Evolutionary conservation across 495 filamentous ascomycete genomes (phyloP).

Genomic region (Umbilicaria muhlenbergii): DNA sequence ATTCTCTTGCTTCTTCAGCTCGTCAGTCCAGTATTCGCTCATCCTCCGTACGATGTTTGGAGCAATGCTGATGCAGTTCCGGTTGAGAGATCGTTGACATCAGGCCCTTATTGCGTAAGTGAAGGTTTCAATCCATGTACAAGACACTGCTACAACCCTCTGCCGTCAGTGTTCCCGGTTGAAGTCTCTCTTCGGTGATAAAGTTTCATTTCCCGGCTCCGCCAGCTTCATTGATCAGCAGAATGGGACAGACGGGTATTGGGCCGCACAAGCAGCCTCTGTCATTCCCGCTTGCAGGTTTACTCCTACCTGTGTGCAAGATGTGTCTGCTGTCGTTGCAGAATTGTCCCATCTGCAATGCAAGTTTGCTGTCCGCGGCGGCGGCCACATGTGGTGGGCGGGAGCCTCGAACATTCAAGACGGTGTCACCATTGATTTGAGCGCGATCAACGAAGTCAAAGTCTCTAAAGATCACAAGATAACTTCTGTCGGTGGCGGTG

Average conservation of each 20-base stretch:
- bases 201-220: slow-evolving; percentile 1
- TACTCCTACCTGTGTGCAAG: background rate
- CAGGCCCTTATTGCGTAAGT: too few species aligned
- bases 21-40: too few species aligned
- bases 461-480: slow-evolving; percentile 1
- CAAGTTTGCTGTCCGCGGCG: slow-evolving; percentile 20
- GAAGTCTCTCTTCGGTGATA: background rate
- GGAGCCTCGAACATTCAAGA: slow-evolving; percentile 17
- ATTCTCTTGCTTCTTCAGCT: too few species aligned
- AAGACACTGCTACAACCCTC: too few species aligned
- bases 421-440: slow-evolving; percentile 19
- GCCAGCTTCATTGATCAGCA: slow-evolving; percentile 1
- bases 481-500: slow-evolving; percentile 4
- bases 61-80: too few species aligned
- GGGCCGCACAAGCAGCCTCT: background rate
- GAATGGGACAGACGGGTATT: slow-evolving; percentile 2
- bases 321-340: slow-evolving; percentile 3
- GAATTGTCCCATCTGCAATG: background rate
- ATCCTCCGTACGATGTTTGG: too few species aligned
- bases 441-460: slow-evolving; percentile 8
- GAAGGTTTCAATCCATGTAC: too few species aligned
- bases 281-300: slow-evolving; percentile 2
- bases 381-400: slow-evolving; percentile 14
- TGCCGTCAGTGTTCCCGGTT: background rate
- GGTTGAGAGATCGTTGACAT: too few species aligned